Base-by-base conservation (phyloP, 805 yeast species). In the Ogataea paradorogensis region DNA sequence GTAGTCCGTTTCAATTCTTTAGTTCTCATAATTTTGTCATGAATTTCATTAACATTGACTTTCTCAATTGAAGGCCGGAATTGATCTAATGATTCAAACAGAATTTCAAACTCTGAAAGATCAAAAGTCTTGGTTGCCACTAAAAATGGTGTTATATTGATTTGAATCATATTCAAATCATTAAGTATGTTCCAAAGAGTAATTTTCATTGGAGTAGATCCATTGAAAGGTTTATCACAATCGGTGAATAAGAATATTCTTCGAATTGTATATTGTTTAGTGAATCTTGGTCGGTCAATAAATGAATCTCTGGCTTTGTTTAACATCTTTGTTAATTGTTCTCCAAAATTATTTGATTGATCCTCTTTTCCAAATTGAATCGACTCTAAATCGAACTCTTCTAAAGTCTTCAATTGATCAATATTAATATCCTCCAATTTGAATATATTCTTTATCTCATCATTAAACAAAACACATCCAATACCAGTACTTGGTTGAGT, bases 181-280 rank as follows among this genome's bases (percentile, higher is more conserved):
- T 72, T 71, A 10, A 83, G 69, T 5, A 80, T 66, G 14, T 74
- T 74, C 48, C 81, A 72, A 16, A 86, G 63, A 5, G 75, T 64
- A 32, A 66, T 67, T 50, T 71, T 72, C 3, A 68, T 62, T 2
- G 52, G 41, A 11, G 70, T 66, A 7, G 65, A 51, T 7, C 65
- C 64, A 38, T 68, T 67, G 46, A 64, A 73, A 0, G 96, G 97
- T 32, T 61, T 62, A 49, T 84, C 93, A 56, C 82, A 79, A 55
- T 82, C 84, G 0, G 96, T 86, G 53, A 89, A 76, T 55, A 88
- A 63, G 47, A 87, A 73, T 3, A 86, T 62, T 51, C 83, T 80
- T 48, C 74, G 76, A 30, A 70, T 71, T 35, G 76, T 76, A 56
- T 71, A 82, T 16, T 58, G 55, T 36, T 63, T 66, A 28, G 71